Evolutionary conservation across 2,329 filamentous ascomycete species (phyloP), one percentile per base, ranked within the genome.

Genomic region (Aureobasidium uvarum): DNA sequence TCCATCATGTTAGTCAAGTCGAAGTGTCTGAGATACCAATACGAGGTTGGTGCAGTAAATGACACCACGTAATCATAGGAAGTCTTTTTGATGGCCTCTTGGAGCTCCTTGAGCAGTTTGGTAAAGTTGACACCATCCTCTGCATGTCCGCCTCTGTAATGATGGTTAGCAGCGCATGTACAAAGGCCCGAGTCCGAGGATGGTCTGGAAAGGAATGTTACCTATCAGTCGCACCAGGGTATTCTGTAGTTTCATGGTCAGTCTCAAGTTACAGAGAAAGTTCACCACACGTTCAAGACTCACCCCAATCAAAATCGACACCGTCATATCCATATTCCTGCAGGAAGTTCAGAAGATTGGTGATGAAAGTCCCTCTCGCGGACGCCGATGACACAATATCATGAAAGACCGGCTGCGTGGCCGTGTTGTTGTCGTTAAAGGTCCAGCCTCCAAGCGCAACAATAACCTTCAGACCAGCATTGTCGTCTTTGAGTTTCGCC

Each of bases 81-180:
- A 11, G 8, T n/a, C 33, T 0, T 69, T 2, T 7, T 31, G 28
- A 31, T 31, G 7, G 28, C 28, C 7, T 31, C 28, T 31, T 31
- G 3, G 28, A 31, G 28, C 28, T 31, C 28, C 7, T 31, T 31
- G 28, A 31, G 28, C 3, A 31, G 7, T 3, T 7, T 23, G 0
- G 75, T 73, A 20, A 77, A 74, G 67, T 82, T 81, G 1, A 64
- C 64, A 0, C 69, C 75, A 66, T 83, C 80, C 0, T 45, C 72
- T 2, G 66, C 28, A 7, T 31, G 28, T 69, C 68, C n/a, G n/a
- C n/a, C n/a, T n/a, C n/a, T n/a, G n/a, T n/a, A n/a, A n/a, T n/a
- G n/a, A n/a, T n/a, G n/a, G n/a, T n/a, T n/a, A n/a, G n/a, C n/a
- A n/a, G n/a, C n/a, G n/a, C n/a, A n/a, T n/a, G n/a, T n/a, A n/a